These are phyloP conservation scores for Globisporangium radiosum DNA, from an alignment of 352 stramenopile genomes.

Conservation along the genomic window DNA sequence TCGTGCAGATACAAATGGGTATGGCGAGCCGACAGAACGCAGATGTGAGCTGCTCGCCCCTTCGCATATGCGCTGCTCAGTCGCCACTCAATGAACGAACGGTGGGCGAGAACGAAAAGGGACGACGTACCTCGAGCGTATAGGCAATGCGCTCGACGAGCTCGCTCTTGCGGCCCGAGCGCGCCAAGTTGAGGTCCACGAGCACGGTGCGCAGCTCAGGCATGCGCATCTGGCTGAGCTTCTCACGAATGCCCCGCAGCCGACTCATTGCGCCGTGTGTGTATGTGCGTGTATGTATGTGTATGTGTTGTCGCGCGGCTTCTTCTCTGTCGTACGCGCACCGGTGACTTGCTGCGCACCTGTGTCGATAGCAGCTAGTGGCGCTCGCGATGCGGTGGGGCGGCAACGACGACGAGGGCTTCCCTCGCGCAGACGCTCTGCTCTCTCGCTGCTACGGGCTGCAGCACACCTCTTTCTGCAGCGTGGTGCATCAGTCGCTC, in stretches of 20 bases:
- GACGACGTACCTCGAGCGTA: constrained; percentile 42
- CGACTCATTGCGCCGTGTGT: constrained; percentile 12
- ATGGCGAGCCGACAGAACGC: no score
- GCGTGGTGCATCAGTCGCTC: no score
- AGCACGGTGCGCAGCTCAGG: constrained; percentile 73
- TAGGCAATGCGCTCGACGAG: constrained; percentile 68
- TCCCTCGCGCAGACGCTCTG: no score
- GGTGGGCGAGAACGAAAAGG: background rate
- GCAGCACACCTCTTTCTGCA: no score
- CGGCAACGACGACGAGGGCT: no score
- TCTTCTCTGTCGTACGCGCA: background rate
- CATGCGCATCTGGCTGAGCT: constrained; percentile 55
- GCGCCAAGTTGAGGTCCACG: constrained; percentile 56
- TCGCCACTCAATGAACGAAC: no score
- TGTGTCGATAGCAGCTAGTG: no score
- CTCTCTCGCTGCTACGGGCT: no score
- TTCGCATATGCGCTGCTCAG: no score
- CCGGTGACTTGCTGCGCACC: no score
- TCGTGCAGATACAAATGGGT: background rate
- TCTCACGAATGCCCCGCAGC: constrained; percentile 37
- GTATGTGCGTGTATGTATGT: background rate
- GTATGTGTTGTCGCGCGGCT: constrained; percentile 3
- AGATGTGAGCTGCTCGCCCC: no score
- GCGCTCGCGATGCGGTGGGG: no score
- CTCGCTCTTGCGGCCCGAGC: constrained; percentile 70